Evolutionary conservation across 371 early-diverging fungal species (phyloP).

Genomic region (Rhizopus stolonifer): DNA sequence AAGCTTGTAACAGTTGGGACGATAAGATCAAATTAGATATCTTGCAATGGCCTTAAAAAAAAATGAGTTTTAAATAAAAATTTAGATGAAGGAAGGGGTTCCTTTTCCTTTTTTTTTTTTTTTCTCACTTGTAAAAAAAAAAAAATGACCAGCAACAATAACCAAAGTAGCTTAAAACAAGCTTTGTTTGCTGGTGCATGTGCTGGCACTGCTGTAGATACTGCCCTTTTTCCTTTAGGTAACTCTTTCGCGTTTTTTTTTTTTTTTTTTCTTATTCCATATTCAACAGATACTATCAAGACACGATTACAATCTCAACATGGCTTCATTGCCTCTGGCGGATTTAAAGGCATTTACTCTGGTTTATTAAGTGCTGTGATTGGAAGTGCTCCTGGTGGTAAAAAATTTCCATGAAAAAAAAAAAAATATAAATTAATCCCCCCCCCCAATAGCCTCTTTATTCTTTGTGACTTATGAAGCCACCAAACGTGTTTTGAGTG

Average conservation of each 20-base stretch:
- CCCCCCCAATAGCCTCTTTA: conserved; percentile 67
- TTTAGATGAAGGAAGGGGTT: neutral
- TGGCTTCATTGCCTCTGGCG: conserved; percentile 89
- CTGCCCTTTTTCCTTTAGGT: conserved; percentile 81
- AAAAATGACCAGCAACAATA: neutral
- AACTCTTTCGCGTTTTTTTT: conserved; percentile 2
- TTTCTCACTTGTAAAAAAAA: neutral
- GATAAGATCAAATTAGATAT: conserved; percentile 42
- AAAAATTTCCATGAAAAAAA: too few species aligned
- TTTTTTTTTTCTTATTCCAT: conserved; percentile 1
- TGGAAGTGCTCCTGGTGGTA: conserved; percentile 93
- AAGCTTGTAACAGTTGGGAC: conserved; percentile 47
- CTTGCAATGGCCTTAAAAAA: conserved; percentile 46
- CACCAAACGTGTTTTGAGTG: conserved; percentile 58
- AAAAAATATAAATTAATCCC: neutral
- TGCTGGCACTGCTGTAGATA: conserved; percentile 87
- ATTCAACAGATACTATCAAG: conserved; percentile 91
- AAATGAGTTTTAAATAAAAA: neutral
- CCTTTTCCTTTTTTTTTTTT: neutral
- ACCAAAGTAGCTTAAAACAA: conserved; percentile 43
- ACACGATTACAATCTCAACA: conserved; percentile 85
- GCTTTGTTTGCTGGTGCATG: conserved; percentile 73
- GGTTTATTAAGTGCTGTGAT: conserved; percentile 91
- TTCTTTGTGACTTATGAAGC: conserved; percentile 94
- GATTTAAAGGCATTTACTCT: conserved; percentile 88